phyloP scores from a whole-genome alignment of 1,139 yeast species.

The Pichia sp. region DNA sequence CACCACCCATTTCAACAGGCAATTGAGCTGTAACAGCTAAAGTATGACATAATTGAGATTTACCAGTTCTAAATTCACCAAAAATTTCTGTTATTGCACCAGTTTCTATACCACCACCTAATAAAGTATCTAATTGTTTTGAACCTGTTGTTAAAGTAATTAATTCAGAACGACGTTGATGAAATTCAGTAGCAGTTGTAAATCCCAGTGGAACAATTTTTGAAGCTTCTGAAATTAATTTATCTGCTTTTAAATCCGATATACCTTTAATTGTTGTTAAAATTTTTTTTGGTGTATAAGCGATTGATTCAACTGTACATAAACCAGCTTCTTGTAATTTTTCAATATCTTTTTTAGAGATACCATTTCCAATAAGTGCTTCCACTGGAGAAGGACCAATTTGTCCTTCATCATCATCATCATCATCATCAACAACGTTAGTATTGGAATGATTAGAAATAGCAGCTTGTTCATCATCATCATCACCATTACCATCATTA shows the following conservation, averaged over 20 bases:
- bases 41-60: constrained; percentile 94
- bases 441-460: not conserved
- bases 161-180: constrained; percentile 80
- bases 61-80: constrained; percentile 98
- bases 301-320: constrained; percentile 87
- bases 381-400: constrained; percentile 42
- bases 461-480: constrained; percentile 28
- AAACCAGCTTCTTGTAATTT: constrained; percentile 79
- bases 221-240: constrained; percentile 73
- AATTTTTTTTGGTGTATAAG: constrained; percentile 77
- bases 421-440: not conserved
- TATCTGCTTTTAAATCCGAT: constrained; percentile 93
- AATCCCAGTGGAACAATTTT: constrained; percentile 92
- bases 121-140: constrained; percentile 81
- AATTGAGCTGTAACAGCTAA: constrained; percentile 94
- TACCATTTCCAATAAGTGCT: constrained; percentile 71
- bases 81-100: constrained; percentile 95
- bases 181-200: constrained; percentile 95
- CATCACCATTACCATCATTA: constrained; percentile 5
- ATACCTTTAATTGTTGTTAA: constrained; percentile 81
- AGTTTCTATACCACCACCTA: constrained; percentile 97
- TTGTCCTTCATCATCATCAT: constrained; percentile 31
- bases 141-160: constrained; percentile 95
- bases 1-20: constrained; percentile 98
- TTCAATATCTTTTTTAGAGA: constrained; percentile 69